Percentiles rank a stretch among this genome's conserved stretches.
Evolutionary conservation across 176 grass and related monocot species (phyloP).

Genomic region (Oryza rufipogon): DNA sequence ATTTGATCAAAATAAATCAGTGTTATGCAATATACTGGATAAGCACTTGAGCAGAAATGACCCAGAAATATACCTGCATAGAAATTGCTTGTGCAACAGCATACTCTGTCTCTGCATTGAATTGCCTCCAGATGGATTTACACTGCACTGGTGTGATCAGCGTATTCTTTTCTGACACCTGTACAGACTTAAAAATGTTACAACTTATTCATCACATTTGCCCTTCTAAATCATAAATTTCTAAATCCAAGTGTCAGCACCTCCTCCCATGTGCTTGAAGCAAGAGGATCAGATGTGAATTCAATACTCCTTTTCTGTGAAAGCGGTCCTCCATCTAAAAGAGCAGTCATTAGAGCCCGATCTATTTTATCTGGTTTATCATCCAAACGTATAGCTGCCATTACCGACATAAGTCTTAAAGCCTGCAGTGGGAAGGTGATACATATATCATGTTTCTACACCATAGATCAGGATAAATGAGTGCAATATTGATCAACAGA

Average conservation of each 20-base stretch:
- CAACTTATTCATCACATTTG: conserved; percentile 16
- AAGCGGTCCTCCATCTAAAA: conserved; percentile 63
- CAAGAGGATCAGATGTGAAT: conserved; percentile 63
- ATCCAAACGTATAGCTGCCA: conserved; percentile 69
- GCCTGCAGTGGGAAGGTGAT: conserved; percentile 63
- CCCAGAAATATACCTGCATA: conserved; percentile 49
- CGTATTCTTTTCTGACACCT: conserved; percentile 69
- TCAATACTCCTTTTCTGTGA: conserved; percentile 51
- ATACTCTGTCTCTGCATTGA: conserved; percentile 78
- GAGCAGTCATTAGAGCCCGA: conserved; percentile 49
- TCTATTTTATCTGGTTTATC: conserved; percentile 84
- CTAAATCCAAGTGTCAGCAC: conserved; percentile 36
- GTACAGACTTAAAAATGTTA: conserved; percentile 16
- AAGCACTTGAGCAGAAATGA: conserved; percentile 6
- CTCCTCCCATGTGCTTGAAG: conserved; percentile 88
- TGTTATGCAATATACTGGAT: conserved; percentile 13
- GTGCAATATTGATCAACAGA: background rate
- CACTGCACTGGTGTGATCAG: conserved; percentile 85
- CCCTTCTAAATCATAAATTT: conserved; percentile 20
- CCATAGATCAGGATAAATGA: conserved; percentile 24
- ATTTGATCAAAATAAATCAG: conserved; percentile 15
- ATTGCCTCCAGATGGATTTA: conserved; percentile 83
- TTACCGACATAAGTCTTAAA: conserved; percentile 72
- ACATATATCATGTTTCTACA: conserved; percentile 31
- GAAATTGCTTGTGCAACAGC: conserved; percentile 74